Evolutionary conservation across 2,329 filamentous ascomycete genomes (phyloP).

Genomic region (Penicillium olsonii): DNA sequence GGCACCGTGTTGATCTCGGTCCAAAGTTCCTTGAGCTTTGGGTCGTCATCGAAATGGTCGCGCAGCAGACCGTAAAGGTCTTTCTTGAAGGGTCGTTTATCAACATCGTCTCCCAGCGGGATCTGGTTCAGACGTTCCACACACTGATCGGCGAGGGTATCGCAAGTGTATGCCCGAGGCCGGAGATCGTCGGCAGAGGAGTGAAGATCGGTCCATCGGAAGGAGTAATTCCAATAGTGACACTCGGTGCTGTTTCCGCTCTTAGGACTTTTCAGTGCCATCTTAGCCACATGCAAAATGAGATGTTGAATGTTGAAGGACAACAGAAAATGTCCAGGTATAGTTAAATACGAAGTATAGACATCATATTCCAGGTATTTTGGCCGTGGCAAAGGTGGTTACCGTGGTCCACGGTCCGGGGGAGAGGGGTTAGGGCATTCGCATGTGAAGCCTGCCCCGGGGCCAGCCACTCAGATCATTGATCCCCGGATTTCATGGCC

Average conservation of each 20-base stretch:
- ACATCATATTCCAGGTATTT: neutral
- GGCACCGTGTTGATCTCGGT: constrained; percentile 66
- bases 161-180: constrained; percentile 66
- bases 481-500: neutral
- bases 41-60: constrained; percentile 59
- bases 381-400: neutral
- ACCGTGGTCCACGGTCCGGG: constrained; percentile 25
- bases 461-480: constrained; percentile 13
- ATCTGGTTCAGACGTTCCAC: constrained; percentile 65
- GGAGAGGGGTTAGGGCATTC: constrained; percentile 16
- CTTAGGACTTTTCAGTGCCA: constrained; percentile 16
- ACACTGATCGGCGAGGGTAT: constrained; percentile 67
- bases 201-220: constrained; percentile 69
- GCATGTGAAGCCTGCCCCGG: constrained; percentile 22
- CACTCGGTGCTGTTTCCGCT: constrained; percentile 21
- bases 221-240: constrained; percentile 64
- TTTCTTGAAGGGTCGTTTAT: constrained; percentile 40
- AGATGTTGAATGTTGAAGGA: too few relatives aligned
- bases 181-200: constrained; percentile 60
- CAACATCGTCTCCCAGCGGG: constrained; percentile 33
- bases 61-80: constrained; percentile 66
- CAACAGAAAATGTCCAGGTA: too few relatives aligned
- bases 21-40: constrained; percentile 63
- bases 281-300: neutral
- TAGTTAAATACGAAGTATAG: too few relatives aligned